These are phyloP conservation scores for Fusarium foetens DNA, from an alignment of 2,329 filamentous ascomycete species.

Conservation along the genomic window DNA sequence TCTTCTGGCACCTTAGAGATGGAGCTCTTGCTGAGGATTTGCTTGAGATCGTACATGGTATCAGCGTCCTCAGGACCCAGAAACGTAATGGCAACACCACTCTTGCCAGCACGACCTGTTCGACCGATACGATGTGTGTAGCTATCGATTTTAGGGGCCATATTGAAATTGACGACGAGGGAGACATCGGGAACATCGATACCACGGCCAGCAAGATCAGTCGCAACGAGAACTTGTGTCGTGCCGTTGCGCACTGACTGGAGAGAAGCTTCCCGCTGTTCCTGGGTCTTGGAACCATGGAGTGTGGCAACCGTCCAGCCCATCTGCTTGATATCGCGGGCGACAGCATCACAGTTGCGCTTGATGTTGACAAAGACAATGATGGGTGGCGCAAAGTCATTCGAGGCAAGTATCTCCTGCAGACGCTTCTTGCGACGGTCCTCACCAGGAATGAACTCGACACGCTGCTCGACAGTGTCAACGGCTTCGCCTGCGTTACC, in stretches of 20 bases:
- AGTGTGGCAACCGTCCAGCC: conserved; percentile 90
- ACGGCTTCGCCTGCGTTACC: conserved; percentile 95
- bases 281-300: conserved; percentile 96
- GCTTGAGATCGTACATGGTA: conserved; percentile 91
- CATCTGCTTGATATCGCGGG: conserved; percentile 92
- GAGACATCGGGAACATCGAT: conserved; percentile 96
- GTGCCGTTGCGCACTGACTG: conserved; percentile 82
- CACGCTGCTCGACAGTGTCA: conserved; percentile 96
- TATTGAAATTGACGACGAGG: conserved; percentile 98
- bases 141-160: conserved; percentile 90
- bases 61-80: conserved; percentile 89
- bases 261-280: conserved; percentile 94
- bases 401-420: conserved; percentile 84
- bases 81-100: conserved; percentile 95
- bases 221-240: conserved; percentile 91
- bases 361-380: conserved; percentile 99
- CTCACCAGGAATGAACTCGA: conserved; percentile 90
- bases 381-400: conserved; percentile 86
- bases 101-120: conserved; percentile 97
- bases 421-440: conserved; percentile 97
- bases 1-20: conserved; percentile 94
- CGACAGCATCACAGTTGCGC: conserved; percentile 95
- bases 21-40: conserved; percentile 91
- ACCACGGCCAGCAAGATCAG: conserved; percentile 94
- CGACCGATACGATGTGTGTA: conserved; percentile 98